Evolutionary conservation across 1,139 yeast genomes (phyloP).

Genomic region (Zhuliangozyma parablackwelliae): DNA sequence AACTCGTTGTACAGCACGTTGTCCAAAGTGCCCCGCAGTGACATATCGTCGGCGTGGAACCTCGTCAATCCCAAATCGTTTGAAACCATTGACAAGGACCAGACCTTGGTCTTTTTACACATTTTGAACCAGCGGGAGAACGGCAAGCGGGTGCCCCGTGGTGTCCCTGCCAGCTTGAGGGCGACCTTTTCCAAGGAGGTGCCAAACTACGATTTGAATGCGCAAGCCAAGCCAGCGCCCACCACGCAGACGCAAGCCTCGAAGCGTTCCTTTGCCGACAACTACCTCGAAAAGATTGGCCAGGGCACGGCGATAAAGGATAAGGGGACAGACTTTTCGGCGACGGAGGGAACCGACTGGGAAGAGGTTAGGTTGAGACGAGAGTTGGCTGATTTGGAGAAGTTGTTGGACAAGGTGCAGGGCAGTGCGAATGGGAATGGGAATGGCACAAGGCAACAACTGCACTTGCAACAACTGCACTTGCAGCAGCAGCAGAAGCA

Average conservation of each 20-base stretch:
- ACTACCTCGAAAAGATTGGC: slow-evolving; percentile 38
- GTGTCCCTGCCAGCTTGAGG: slow-evolving; percentile 89
- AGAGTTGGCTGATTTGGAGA: slow-evolving; percentile 70
- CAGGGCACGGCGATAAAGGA: slow-evolving; percentile 50
- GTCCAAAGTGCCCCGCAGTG: slow-evolving; percentile 72
- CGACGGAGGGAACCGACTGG: slow-evolving; percentile 77
- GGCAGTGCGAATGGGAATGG: too few relatives aligned
- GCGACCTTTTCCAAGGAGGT: slow-evolving; percentile 87
- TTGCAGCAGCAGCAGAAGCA: too few relatives aligned
- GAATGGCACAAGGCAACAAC: slow-evolving; percentile 15
- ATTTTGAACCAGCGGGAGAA: slow-evolving; percentile 85
- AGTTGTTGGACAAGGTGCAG: slow-evolving; percentile 56
- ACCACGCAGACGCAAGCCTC: slow-evolving; percentile 11
- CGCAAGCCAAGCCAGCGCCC: slow-evolving; percentile 35
- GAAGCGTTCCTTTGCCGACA: slow-evolving; percentile 34
- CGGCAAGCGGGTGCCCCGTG: slow-evolving; percentile 83
- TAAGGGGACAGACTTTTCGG: slow-evolving; percentile 69
- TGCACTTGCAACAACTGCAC: too few relatives aligned
- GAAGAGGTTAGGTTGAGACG: slow-evolving; percentile 82
- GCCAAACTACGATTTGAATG: slow-evolving; percentile 66
- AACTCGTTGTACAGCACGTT: slow-evolving; percentile 66
- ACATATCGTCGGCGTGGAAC: slow-evolving; percentile 92
- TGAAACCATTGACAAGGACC: slow-evolving; percentile 90
- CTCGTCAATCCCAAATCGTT: slow-evolving; percentile 85
- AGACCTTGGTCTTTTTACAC: slow-evolving; percentile 82